Percentiles rank a stretch among this genome's conserved stretches.
These are phyloP conservation scores for Tuber calosporum DNA, from an alignment of 495 filamentous ascomycete species.

Conservation along the genomic window DNA sequence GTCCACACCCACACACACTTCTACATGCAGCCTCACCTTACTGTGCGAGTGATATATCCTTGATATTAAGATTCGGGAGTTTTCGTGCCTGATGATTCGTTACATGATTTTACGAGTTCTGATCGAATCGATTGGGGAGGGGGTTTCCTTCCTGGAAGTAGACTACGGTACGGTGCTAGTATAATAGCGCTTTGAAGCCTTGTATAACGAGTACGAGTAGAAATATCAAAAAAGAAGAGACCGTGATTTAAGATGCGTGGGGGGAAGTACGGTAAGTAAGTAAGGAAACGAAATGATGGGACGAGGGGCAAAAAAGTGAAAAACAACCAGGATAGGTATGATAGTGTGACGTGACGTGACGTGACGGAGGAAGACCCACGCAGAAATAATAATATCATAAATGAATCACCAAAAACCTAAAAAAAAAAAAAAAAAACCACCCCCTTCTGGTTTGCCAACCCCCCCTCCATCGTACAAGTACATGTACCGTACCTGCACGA, in stretches of 20 bases:
- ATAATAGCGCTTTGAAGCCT: no score
- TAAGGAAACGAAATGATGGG: not conserved
- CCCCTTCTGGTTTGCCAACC: not conserved
- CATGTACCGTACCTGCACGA: no score
- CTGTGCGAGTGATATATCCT: not conserved
- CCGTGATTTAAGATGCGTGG: not conserved
- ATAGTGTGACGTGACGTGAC: no score
- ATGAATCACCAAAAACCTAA: not conserved
- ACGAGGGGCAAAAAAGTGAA: not conserved
- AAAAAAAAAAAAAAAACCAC: no score
- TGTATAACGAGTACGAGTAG: no score
- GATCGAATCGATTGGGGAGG: not conserved
- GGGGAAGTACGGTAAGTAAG: no score
- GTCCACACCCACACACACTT: constrained; percentile 24
- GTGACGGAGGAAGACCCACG: not conserved
- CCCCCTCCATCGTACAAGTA: no score
- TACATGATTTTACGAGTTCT: not conserved
- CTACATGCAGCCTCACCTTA: no score
- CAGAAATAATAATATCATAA: not conserved
- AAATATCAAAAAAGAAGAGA: not conserved
- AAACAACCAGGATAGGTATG: no score
- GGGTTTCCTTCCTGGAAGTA: not conserved
- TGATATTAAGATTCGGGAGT: not conserved
- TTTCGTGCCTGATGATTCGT: not conserved
- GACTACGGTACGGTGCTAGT: not conserved